Evolutionary conservation across 345 rosid species (phyloP), one percentile per base, ranked within the genome.

Genomic region (Clausena lansium): DNA sequence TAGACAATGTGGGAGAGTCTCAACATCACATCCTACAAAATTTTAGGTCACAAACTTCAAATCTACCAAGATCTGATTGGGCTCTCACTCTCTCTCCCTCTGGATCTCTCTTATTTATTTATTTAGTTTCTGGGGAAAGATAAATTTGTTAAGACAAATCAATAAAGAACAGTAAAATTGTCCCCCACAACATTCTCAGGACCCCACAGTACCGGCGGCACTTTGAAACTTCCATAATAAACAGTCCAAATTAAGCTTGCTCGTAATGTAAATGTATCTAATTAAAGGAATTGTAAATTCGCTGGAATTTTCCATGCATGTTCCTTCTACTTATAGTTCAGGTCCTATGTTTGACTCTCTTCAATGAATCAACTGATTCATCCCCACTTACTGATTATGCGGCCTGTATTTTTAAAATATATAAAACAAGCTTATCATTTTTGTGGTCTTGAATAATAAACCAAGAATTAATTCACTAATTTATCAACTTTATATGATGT

Each of bases 181-280:
- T 78, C 81, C 79, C 72, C 79, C 83, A 65, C 79, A 61, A 79
- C 83, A 84, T 84, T 84, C 85, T 36, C 1, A 14, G 41, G 83
- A 58, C 24, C 83, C 87, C 83, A 79, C 80, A 2, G 36, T 13
- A 24, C 79, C 52, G 79, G 41, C 71, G 71, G 58, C 79, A 27
- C 64, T 61, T 45, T 62, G 79, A 69, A 71, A 75, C 79, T 66
- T 83, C 73, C 78, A 73, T 32, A 36, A 50, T 28, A 74, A 75
- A 67, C 73, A 33, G 79, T 80, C 74, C 76, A 68, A 67, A 52
- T 50, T 8, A 32, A 69, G 54, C 52, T 20, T 35, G 70, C 13
- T 45, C 13, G 50, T 45, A 13, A 45, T 45, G 50, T 8, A 13
- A 52, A 27, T 39, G 25, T 70, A 50, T 63, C 28, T 24, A 25